A percentile compares a stretch with the other conserved stretches of the same genome.
Conservation (phyloP, 2,329 filamentous ascomycete genomes). For the Chaetomium sp. region DNA sequence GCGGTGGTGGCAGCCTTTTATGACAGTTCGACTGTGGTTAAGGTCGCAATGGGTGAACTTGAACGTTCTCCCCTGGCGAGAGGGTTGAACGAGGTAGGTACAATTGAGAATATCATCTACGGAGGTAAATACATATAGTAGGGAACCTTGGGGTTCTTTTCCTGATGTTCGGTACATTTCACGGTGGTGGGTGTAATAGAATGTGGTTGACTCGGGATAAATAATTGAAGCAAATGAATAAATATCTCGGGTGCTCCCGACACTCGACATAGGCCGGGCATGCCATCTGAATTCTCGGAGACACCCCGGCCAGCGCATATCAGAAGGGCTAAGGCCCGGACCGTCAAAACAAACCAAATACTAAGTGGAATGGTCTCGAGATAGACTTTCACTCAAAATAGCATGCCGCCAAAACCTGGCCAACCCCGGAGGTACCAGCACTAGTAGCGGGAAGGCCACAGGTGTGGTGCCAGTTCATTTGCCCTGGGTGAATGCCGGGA, state of each 20-base stretch:
- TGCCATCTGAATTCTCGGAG: background rate
- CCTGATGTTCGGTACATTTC: too few relatives aligned
- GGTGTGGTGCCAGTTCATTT: constrained; percentile 10
- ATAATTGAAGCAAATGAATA: background rate
- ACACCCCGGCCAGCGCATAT: background rate
- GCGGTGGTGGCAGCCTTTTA: background rate
- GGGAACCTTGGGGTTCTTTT: background rate
- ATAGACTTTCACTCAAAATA: background rate
- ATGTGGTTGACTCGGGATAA: background rate
- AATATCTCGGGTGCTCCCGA: background rate
- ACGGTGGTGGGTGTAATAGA: background rate
- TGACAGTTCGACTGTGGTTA: background rate
- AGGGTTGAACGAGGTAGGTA: background rate
- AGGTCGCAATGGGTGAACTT: too few relatives aligned
- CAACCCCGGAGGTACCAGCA: constrained; percentile 34
- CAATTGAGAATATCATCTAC: background rate
- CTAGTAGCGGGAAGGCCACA: constrained; percentile 33
- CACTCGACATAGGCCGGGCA: background rate
- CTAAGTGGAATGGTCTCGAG: background rate
- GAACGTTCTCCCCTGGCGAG: background rate
- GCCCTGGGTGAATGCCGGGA: too few relatives aligned
- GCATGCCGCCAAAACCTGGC: constrained; percentile 21
- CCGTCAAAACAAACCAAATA: background rate
- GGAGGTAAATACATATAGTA: background rate
- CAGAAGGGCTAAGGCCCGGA: background rate